Evolutionary conservation across 352 stramenopile species (phyloP), one percentile per base, ranked within the genome.

Genomic region (Phytophthora podocarpi): DNA sequence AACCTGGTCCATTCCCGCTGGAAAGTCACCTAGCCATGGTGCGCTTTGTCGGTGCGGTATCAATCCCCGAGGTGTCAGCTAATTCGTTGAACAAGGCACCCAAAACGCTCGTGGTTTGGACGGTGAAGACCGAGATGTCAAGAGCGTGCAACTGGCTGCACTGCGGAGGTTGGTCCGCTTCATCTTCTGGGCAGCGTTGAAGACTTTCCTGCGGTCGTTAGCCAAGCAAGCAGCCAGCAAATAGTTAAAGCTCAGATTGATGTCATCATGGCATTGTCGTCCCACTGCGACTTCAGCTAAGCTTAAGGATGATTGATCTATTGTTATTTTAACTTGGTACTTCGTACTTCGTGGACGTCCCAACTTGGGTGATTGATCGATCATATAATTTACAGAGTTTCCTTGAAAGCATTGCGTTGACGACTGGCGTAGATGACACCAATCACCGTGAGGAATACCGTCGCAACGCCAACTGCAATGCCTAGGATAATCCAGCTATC

Each of bases 1-100:
- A 78, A 34, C 76, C 72, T 50, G 78, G 78, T 0, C 64, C 62
- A 20, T 68, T 89, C 37, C 61, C 72, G 1, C 21, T 87, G 8
- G 28, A 75, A 47, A 70, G 77, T 42, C 78, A 90, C 39, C 60
- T 84, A 5, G 81, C 70, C 9, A 75, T 76, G 26, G 76, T 87
- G 53, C 64, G 63, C 21, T 90, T 90, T 49, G 49, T 90, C 16
- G 42, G 61, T 15, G 67, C 76, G 34, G 31, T 54, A 45, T 53
- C 43, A 1, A 31, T 18, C 13, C 3, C 45, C 10, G 23, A 27
- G 10, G 4, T 36, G 28, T 13, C 13, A 61, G 5, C 35, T 53
- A 16, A 28, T 5, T 11, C 32, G 20, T 30, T 12, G 21, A 47
- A 31, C 16, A 50, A 43, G 1, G 48, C 41, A n/a, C 59, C 60